Conservation (phyloP, 2,329 filamentous ascomycete genomes). For the Alternaria alternata region DNA sequence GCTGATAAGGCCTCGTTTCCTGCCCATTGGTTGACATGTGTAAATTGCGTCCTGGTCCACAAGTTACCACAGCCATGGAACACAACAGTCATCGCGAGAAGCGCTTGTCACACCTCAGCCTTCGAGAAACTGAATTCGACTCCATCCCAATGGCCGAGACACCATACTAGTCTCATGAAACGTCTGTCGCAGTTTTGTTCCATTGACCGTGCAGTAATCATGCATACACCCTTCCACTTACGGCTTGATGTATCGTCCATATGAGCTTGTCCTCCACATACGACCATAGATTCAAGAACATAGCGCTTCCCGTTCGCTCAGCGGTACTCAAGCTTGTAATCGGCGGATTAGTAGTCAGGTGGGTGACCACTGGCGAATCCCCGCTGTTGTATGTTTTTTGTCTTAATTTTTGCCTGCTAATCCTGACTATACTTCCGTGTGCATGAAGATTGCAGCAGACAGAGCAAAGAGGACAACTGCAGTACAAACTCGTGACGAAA, state of each 20-base stretch:
- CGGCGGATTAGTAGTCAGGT: conserved; percentile 7
- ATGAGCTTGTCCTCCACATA: not conserved
- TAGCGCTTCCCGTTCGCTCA: conserved; percentile 4
- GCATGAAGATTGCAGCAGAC: no score
- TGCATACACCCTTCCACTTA: not conserved
- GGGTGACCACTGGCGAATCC: conserved; percentile 10
- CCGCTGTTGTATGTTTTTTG: conserved; percentile 15
- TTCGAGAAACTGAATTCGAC: not conserved
- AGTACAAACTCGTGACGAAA: no score
- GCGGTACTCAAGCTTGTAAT: conserved; percentile 1
- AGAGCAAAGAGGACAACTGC: no score
- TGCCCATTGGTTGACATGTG: conserved; percentile 4
- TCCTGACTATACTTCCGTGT: no score
- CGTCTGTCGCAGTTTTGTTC: not conserved
- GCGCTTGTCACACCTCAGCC: not conserved
- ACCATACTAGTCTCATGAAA: not conserved
- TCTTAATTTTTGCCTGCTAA: not conserved
- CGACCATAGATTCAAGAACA: conserved; percentile 3
- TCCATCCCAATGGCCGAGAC: not conserved
- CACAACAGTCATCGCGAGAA: not conserved
- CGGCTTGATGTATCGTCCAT: not conserved
- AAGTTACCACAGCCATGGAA: not conserved
- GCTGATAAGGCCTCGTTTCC: not conserved
- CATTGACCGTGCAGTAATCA: not conserved
- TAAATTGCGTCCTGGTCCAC: not conserved